Evolutionary conservation across 1,139 yeast species (phyloP), one percentile per base, ranked within the genome.

Genomic region (Candida sanyaensis): DNA sequence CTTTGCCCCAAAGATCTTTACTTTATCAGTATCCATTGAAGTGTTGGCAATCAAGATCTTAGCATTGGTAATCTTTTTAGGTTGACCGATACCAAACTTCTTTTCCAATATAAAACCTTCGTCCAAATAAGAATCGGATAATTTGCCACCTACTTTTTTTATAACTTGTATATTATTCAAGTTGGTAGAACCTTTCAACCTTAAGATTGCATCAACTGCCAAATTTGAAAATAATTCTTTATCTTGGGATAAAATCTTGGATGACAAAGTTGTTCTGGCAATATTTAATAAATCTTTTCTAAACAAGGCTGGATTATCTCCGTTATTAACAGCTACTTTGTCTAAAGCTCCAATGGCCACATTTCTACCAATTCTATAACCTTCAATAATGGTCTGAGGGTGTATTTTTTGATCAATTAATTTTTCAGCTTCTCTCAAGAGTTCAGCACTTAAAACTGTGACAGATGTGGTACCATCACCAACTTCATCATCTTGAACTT

Each of bases 401-500:
- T 95, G 99, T 52, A 93, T 93, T 66, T 88, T 92, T 65, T 86
- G 88, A 56, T 91, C 97, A 49, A 93, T 87, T 56, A 93, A 80
- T 65, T 86, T 86, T 70, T 95, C 99, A 31, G 99, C 98, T 71
- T 95, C 98, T 64, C 96, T 83, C 57, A 93, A 78, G 52, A 93
- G 77, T 69, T 93, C 99, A 11, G 97, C 93, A 45, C 95, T 83
- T 50, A 93, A 75, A 11, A 93, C 97, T 0, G 98, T 91, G 31
- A 93, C 99, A n/a, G 97, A 89, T 0, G 99, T 93, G 41, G 99
- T 93, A 56, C 99, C 99, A 68, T 93, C 99, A 48, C 99, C 99
- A 61, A 93, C 96, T 67, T 93, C 98, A 65, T 93, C 97, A 64
- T 93, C 99, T 75, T 93, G 99, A 34, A 93, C 98, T 68, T 93